A percentile compares a stretch with the other conserved stretches of the same genome.
These are phyloP conservation scores for Fusarium pilosicola DNA, from an alignment of 2,329 filamentous ascomycete genomes.

Conservation along the genomic window DNA sequence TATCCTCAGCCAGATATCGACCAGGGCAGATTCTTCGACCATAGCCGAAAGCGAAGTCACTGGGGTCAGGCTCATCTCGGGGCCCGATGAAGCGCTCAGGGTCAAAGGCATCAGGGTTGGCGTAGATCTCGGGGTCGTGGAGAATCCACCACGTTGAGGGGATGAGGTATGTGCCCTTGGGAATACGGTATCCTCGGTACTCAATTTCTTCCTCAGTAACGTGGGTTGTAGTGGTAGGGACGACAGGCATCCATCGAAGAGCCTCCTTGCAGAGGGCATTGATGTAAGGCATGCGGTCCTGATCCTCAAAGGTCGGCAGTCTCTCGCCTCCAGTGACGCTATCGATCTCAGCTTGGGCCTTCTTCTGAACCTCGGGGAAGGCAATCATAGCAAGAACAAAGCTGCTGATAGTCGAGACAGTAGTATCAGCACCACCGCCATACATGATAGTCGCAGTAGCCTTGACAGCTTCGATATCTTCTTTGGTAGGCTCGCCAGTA, in stretches of 20 bases:
- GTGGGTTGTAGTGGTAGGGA: constrained; percentile 52
- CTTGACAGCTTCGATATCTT: constrained; percentile 41
- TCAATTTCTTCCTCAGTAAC: constrained; percentile 47
- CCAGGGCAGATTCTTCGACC: constrained; percentile 52
- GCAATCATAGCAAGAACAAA: constrained; percentile 43
- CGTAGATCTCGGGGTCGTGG: constrained; percentile 75
- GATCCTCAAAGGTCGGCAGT: constrained; percentile 44
- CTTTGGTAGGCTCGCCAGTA: neutral
- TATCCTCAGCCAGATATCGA: constrained; percentile 45
- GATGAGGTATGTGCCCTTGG: constrained; percentile 43
- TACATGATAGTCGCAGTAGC: constrained; percentile 44
- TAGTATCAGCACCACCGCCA: constrained; percentile 46
- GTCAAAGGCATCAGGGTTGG: constrained; percentile 49
- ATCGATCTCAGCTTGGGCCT: constrained; percentile 45
- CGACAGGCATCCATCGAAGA: constrained; percentile 46
- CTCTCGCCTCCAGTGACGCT: constrained; percentile 43
- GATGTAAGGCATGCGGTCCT: constrained; percentile 45
- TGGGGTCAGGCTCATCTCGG: constrained; percentile 47
- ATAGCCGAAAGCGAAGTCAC: constrained; percentile 47
- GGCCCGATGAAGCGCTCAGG: constrained; percentile 48
- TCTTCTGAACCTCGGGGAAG: constrained; percentile 38
- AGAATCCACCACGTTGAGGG: constrained; percentile 39
- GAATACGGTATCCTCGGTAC: constrained; percentile 43
- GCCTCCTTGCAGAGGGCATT: constrained; percentile 47
- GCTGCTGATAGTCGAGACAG: constrained; percentile 38